Evolutionary conservation across 1,284 basidiomycete genomes (phyloP).

Genomic region (Sutorius eximius): DNA sequence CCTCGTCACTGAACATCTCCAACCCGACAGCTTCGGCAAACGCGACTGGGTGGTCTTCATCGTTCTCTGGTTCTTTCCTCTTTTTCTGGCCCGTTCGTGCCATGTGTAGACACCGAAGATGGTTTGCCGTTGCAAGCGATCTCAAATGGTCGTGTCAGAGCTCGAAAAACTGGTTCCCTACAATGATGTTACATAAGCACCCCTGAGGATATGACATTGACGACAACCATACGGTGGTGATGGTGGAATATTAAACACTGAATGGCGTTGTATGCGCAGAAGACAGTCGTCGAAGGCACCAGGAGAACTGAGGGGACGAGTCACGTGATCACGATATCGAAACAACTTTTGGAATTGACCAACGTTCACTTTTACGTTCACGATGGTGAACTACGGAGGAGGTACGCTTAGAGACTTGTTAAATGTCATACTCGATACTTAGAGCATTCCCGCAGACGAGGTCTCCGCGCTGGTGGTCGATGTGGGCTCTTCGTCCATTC

Average conservation of each 20-base stretch:
- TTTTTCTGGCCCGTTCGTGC: conserved; percentile 39
- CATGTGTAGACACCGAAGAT: conserved; percentile 13
- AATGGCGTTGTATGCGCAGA: background rate
- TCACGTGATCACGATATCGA: conserved; percentile 11
- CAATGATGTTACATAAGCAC: conserved; percentile 18
- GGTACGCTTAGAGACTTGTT: conserved; percentile 41
- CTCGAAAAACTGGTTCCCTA: conserved; percentile 9
- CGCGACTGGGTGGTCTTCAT: conserved; percentile 33
- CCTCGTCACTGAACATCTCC: conserved; percentile 74
- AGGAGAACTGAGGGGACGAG: no score
- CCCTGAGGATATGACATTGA: conserved; percentile 2
- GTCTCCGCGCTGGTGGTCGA: conserved; percentile 96
- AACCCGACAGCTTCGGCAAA: conserved; percentile 47
- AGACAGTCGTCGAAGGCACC: background rate
- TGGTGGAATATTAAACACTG: background rate
- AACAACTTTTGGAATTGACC: no score
- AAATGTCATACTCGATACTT: conserved; percentile 11
- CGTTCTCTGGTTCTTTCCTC: conserved; percentile 48
- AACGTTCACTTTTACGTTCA: background rate
- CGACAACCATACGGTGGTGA: no score
- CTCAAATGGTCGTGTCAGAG: background rate
- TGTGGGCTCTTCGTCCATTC: conserved; percentile 86
- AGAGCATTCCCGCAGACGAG: conserved; percentile 58
- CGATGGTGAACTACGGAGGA: conserved; percentile 74
- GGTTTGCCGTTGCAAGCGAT: background rate